phyloP scores from a whole-genome alignment of 2,329 filamentous ascomycete species.

The Calycina herbarum region DNA sequence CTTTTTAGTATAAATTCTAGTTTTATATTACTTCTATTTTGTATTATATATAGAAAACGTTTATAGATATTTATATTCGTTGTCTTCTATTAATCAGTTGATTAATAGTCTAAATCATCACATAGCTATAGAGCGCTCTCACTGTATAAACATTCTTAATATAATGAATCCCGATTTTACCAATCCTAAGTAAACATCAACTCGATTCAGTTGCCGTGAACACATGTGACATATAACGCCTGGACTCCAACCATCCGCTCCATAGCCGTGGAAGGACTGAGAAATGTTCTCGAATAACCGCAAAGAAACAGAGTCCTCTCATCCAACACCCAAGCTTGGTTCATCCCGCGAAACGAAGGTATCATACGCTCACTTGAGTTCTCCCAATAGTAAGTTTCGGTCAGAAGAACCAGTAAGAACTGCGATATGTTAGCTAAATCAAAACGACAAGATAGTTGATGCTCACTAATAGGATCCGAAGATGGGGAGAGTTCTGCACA shows the following conservation, averaged over 20 bases:
- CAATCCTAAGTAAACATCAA: not conserved
- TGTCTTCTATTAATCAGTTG: too few relatives aligned
- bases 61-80: too few relatives aligned
- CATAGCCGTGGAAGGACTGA: not conserved
- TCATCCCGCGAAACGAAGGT: not conserved
- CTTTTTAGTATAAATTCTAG: too few relatives aligned
- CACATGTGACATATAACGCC: not conserved
- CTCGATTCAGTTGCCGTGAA: not conserved
- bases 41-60: too few relatives aligned
- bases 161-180: too few relatives aligned
- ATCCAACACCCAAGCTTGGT: not conserved
- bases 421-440: conserved; percentile 41
- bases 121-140: too few relatives aligned
- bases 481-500: conserved; percentile 87
- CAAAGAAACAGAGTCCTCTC: not conserved
- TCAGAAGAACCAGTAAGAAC: conserved; percentile 91
- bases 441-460: conserved; percentile 9
- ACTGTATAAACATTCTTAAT: too few relatives aligned
- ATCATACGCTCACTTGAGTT: conserved; percentile 59
- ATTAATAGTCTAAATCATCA: too few relatives aligned
- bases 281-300: not conserved
- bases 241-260: not conserved
- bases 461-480: conserved; percentile 84
- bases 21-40: too few relatives aligned
- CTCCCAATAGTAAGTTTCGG: conserved; percentile 78